phyloP scores from a whole-genome alignment of 495 filamentous ascomycete genomes.

The Penicillium antarcticum region DNA sequence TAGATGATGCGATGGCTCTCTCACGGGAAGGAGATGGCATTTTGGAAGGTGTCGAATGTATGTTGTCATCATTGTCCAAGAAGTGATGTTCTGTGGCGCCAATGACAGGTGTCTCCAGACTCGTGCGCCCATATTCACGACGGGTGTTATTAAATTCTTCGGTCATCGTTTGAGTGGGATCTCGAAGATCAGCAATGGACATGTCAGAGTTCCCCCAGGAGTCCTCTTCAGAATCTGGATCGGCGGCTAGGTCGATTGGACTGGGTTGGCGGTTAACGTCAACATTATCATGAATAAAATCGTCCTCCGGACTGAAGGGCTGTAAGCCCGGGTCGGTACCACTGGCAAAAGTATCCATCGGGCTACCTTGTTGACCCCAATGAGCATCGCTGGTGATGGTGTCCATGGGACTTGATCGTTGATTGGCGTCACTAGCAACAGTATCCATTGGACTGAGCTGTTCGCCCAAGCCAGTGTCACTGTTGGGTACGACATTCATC shows the following conservation, averaged over 20 bases:
- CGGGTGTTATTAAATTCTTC: neutral
- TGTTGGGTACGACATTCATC: constrained; percentile 19
- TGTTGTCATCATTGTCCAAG: constrained; percentile 26
- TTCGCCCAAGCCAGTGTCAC: constrained; percentile 9
- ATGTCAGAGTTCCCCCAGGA: constrained; percentile 24
- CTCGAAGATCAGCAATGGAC: constrained; percentile 18
- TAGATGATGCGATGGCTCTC: constrained; percentile 22
- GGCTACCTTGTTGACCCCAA: constrained; percentile 9
- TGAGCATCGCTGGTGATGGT: neutral
- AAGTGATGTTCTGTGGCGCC: constrained; percentile 29
- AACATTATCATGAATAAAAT: constrained; percentile 11
- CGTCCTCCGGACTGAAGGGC: constrained; percentile 22
- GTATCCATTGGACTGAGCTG: constrained; percentile 18
- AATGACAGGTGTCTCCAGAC: constrained; percentile 30
- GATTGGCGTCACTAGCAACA: neutral
- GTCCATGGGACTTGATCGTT: neutral
- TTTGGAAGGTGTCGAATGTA: constrained; percentile 41
- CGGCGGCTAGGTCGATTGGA: constrained; percentile 24
- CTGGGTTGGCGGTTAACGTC: constrained; percentile 20
- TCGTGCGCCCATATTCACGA: constrained; percentile 20
- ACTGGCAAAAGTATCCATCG: constrained; percentile 13
- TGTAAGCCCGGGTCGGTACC: constrained; percentile 8
- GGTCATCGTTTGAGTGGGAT: constrained; percentile 9
- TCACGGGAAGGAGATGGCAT: constrained; percentile 37
- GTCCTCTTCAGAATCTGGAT: constrained; percentile 25